Base-by-base conservation (phyloP, 768 basidiomycete species). In the Amanita polypyramis region DNA sequence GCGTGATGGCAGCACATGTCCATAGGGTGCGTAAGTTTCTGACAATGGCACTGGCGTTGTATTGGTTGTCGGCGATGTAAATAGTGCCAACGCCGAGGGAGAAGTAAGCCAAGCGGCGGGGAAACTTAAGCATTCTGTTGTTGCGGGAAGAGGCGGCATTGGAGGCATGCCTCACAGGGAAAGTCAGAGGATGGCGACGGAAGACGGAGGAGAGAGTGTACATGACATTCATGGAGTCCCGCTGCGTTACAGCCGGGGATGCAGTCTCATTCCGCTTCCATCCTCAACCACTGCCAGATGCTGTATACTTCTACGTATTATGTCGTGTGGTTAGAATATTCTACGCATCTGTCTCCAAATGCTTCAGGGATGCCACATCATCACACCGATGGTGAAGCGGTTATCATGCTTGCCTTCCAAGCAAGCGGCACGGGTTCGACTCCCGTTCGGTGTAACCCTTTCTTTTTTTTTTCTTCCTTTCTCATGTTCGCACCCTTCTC, bases 391-490 rank as follows among this genome's bases (percentile, higher is more conserved):
- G 84, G 84, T 85, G 84, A 85, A 85, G 79, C 75, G 82, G 84
- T 85, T 85, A 85, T 85, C 82, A 85, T 86, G 81, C 83, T 85
- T 85, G 83, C 82, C 83, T 85, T 85, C 82, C 82, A 85, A 47
- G 45, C 45, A 47, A 47, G 45, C 45, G 45, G 45, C 45, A 47
- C 35, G 45, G 45, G 45, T 47, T 47, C 45, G 45, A 47, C 35
- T 47, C 45, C 45, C 45, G 35, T 47, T 47, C 45, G 37, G 45
- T 47, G 45, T 47, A 47, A 17, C 14, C n/a, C n/a, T n/a, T n/a
- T n/a, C n/a, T n/a, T n/a, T n/a, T n/a, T n/a, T n/a, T n/a, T n/a
- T n/a, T n/a, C n/a, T 17, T 25, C 27, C n/a, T 30, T 44, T 44
- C 33, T 21, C 4, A 32, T 44, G 27, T 33, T 44, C 7, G 25